phyloP scores from a whole-genome alignment of 176 grass and related monocot species.

The Hordeum marinum region DNA sequence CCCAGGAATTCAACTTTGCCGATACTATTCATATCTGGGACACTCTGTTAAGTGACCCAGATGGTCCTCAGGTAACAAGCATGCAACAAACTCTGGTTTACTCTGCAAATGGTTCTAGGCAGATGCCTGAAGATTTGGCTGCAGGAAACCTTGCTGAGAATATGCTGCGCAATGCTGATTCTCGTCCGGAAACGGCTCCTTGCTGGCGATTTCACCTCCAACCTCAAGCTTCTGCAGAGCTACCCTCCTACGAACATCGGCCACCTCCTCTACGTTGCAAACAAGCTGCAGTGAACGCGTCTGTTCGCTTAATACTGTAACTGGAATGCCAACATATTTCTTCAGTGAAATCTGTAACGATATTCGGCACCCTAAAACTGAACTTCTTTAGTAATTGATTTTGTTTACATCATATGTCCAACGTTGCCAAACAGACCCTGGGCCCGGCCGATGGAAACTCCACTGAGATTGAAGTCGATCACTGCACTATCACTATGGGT shows the following conservation, averaged over 20 bases:
- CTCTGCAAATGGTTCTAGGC: neutral
- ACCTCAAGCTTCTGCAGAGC: conserved; percentile 81
- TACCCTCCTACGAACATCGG: conserved; percentile 81
- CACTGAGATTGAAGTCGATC: too few relatives aligned
- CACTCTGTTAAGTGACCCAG: conserved; percentile 68
- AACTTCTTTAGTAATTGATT: neutral
- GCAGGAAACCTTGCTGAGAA: conserved; percentile 91
- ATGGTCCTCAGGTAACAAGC: conserved; percentile 66
- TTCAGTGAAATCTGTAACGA: neutral
- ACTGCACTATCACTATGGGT: too few relatives aligned
- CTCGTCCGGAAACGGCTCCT: conserved; percentile 71
- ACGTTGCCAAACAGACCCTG: too few relatives aligned
- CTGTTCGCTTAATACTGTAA: neutral
- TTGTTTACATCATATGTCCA: neutral
- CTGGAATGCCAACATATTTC: neutral
- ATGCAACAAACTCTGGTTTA: conserved; percentile 1
- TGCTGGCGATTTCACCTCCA: conserved; percentile 67
- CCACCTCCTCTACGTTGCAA: conserved; percentile 86
- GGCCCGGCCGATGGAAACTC: too few relatives aligned
- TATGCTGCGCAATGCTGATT: conserved; percentile 93
- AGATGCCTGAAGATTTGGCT: neutral
- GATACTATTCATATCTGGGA: conserved; percentile 95
- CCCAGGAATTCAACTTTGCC: conserved; percentile 91
- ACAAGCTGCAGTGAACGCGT: conserved; percentile 55
- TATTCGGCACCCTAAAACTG: neutral